phyloP scores from a whole-genome alignment of 345 rosid species.

The Leavenworthia alabamica region DNA sequence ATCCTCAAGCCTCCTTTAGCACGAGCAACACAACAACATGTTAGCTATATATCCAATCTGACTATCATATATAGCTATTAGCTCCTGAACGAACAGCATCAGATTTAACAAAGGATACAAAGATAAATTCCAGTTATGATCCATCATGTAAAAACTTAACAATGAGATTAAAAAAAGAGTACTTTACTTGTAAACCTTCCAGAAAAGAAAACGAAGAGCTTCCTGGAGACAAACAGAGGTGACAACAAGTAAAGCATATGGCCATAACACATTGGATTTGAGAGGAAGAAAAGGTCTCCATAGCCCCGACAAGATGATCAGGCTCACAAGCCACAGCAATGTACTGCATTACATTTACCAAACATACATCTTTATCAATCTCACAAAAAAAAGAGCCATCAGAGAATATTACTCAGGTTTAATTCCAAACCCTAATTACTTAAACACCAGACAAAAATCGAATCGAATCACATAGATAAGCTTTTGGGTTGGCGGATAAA shows the following conservation, averaged over 20 bases:
- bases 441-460: background rate
- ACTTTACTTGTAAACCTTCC: constrained; percentile 76
- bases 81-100: background rate
- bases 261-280: constrained; percentile 67
- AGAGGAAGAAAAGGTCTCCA: constrained; percentile 96
- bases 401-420: background rate
- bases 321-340: constrained; percentile 84
- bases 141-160: background rate
- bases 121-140: background rate
- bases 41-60: background rate
- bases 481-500: background rate
- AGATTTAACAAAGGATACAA: background rate
- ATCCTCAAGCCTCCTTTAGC: constrained; percentile 74
- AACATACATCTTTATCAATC: constrained; percentile 12
- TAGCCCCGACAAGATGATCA: constrained; percentile 69
- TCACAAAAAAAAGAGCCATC: background rate
- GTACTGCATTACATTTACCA: constrained; percentile 44
- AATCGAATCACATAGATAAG: background rate
- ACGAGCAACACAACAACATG: background rate
- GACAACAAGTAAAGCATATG: constrained; percentile 64
- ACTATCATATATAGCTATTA: background rate
- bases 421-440: constrained; percentile 15
- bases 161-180: background rate
- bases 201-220: constrained; percentile 80
- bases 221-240: constrained; percentile 82